Percentiles rank a stretch among this genome's conserved stretches.
phyloP scores from a whole-genome alignment of 129 eudicot genomes.

The Flaveria robusta region DNA sequence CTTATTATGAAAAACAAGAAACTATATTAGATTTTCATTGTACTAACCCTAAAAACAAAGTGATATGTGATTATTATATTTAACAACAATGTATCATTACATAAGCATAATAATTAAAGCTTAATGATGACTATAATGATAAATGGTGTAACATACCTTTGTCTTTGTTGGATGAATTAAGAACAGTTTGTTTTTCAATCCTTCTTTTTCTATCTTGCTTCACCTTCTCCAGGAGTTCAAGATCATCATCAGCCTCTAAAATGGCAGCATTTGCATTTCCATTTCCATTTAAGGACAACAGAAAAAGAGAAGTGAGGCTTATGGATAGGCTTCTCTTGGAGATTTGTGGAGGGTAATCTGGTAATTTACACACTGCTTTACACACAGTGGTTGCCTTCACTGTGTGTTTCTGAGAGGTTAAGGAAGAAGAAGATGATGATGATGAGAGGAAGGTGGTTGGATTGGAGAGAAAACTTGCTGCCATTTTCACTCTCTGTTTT shows the following conservation, averaged over 20 bases:
- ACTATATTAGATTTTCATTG: too few relatives aligned
- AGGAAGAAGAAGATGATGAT: conserved; percentile 39
- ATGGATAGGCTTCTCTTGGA: conserved; percentile 70
- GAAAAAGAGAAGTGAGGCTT: conserved; percentile 53
- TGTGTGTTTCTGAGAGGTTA: conserved; percentile 49
- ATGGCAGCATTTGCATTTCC: conserved; percentile 79
- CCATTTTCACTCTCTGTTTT: conserved; percentile 47
- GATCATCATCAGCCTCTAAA: conserved; percentile 88
- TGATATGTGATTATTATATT: too few relatives aligned
- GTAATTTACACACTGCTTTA: conserved; percentile 43
- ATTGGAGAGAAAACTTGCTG: conserved; percentile 63
- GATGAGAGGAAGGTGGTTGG: conserved; percentile 51
- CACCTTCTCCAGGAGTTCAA: conserved; percentile 83
- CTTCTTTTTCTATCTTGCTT: conserved; percentile 87
- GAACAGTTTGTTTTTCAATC: conserved; percentile 77
- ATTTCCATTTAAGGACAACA: conserved; percentile 49
- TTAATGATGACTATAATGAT: too few relatives aligned
- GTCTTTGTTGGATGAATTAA: conserved; percentile 68
- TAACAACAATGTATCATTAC: too few relatives aligned
- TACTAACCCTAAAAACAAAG: too few relatives aligned
- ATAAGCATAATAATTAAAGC: too few relatives aligned
- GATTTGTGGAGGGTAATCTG: conserved; percentile 36
- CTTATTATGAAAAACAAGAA: too few relatives aligned
- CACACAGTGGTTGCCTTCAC: conserved; percentile 42
- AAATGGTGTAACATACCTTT: conserved; percentile 44